Evolutionary conservation across 78 protist species (phyloP).

Genomic region (Dictyostelium discoideum): DNA sequence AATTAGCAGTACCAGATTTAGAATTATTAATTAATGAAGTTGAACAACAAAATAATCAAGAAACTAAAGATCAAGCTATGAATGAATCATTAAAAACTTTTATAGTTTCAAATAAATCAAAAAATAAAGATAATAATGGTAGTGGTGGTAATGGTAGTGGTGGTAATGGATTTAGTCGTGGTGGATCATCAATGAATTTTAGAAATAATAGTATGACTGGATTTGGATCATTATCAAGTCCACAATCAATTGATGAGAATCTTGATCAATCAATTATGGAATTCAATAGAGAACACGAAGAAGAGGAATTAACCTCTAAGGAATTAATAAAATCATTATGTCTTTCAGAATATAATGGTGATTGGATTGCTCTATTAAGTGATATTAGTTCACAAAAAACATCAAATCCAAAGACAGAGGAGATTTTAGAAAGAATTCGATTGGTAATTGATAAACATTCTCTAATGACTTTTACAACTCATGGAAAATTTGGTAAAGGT

Average conservation of each 20-base stretch:
- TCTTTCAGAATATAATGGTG: slow-evolving; percentile 53
- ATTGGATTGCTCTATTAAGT: slow-evolving; percentile 61
- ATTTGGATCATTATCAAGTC: not conserved
- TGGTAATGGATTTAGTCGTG: not conserved
- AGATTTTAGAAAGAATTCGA: slow-evolving; percentile 52
- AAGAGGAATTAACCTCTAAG: slow-evolving; percentile 42
- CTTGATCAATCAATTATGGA: slow-evolving; percentile 19
- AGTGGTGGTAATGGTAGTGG: not conserved
- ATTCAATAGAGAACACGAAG: slow-evolving; percentile 22
- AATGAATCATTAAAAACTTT: slow-evolving; percentile 58
- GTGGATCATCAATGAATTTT: not conserved
- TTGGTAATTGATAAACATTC: slow-evolving; percentile 66
- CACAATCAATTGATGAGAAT: slow-evolving; percentile 1
- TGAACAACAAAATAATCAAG: not conserved
- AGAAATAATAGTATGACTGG: not conserved
- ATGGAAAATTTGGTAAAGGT: slow-evolving; percentile 61
- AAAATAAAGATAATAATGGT: not conserved
- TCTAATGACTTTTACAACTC: slow-evolving; percentile 45
- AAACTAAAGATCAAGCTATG: slow-evolving; percentile 34
- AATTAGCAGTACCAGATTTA: slow-evolving; percentile 49
- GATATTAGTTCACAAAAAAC: slow-evolving; percentile 64
- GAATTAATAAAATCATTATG: slow-evolving; percentile 50
- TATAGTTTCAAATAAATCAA: slow-evolving; percentile 25
- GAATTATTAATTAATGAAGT: slow-evolving; percentile 36
- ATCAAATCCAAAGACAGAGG: slow-evolving; percentile 45